Conservation (phyloP, 129 eudicot species). For the Chrysanthemum makinoi region DNA sequence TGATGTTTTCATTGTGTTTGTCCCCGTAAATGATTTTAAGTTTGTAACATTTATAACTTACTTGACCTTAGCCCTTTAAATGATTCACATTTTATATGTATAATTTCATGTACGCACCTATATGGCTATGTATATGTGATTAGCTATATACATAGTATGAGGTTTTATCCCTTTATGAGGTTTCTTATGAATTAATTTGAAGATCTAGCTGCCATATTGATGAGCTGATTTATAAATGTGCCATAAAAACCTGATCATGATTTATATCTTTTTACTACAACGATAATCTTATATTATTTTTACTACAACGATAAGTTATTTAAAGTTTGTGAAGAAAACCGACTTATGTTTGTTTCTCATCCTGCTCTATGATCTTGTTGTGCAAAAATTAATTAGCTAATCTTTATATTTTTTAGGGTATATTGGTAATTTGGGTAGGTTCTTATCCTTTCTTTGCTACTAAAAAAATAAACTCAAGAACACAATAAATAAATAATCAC, state of each 20-base stretch:
- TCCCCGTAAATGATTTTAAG: background rate
- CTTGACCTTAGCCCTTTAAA: background rate
- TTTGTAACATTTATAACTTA: background rate
- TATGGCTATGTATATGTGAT: background rate
- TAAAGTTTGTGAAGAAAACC: no score
- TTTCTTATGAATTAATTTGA: background rate
- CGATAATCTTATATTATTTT: background rate
- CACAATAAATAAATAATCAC: no score
- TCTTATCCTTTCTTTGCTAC: no score
- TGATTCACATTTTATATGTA: constrained; percentile 7
- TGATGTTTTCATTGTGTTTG: background rate
- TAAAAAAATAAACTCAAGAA: no score
- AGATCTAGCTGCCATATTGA: constrained; percentile 5
- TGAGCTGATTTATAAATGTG: background rate
- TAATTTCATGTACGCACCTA: background rate
- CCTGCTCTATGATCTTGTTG: no score
- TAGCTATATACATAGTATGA: background rate
- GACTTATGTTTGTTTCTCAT: no score
- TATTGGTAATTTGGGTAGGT: no score
- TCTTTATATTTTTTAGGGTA: no score
- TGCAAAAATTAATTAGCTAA: no score
- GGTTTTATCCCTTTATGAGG: background rate
- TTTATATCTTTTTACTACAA: background rate
- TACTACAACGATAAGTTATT: no score
- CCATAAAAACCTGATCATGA: background rate